Evolutionary conservation across 163 green algal genomes (phyloP).

Genomic region (Scenedesmus sp.): DNA sequence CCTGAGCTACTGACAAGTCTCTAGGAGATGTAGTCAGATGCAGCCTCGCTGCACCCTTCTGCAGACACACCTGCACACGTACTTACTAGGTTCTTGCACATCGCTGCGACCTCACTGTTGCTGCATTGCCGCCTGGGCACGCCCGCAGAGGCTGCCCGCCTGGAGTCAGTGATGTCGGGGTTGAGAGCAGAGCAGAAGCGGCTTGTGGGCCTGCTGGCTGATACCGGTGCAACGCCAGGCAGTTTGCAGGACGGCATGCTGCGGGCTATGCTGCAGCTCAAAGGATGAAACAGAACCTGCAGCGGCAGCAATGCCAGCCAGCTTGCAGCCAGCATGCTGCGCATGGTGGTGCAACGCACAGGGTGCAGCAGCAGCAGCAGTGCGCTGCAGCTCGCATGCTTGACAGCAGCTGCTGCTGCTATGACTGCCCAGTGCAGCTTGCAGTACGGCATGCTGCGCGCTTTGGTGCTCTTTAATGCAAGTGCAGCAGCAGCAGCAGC

Average conservation of each 20-base stretch:
- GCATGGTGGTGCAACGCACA: no score
- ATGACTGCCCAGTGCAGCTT: no score
- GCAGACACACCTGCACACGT: no score
- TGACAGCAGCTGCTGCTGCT: no score
- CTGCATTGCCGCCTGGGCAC: not conserved
- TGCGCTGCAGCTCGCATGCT: no score
- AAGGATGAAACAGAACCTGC: not conserved
- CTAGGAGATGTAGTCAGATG: not conserved
- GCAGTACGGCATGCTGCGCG: no score
- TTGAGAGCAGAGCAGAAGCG: conserved; percentile 36
- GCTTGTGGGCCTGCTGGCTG: conserved; percentile 40
- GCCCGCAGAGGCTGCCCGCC: conserved; percentile 16
- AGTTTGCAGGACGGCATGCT: conserved; percentile 27
- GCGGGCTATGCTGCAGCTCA: conserved; percentile 38
- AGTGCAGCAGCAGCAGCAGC: not conserved
- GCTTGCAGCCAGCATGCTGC: no score
- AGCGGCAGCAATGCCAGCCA: no score
- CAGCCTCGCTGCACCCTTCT: not conserved
- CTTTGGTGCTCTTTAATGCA: no score
- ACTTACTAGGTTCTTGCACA: no score
- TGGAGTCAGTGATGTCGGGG: conserved; percentile 5
- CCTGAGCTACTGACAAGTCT: no score
- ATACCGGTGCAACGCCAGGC: conserved; percentile 16
- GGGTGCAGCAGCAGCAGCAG: not conserved
- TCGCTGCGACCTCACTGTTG: not conserved